phyloP scores from a whole-genome alignment of 352 stramenopile species.

The Globisporangium sylvaticum region DNA sequence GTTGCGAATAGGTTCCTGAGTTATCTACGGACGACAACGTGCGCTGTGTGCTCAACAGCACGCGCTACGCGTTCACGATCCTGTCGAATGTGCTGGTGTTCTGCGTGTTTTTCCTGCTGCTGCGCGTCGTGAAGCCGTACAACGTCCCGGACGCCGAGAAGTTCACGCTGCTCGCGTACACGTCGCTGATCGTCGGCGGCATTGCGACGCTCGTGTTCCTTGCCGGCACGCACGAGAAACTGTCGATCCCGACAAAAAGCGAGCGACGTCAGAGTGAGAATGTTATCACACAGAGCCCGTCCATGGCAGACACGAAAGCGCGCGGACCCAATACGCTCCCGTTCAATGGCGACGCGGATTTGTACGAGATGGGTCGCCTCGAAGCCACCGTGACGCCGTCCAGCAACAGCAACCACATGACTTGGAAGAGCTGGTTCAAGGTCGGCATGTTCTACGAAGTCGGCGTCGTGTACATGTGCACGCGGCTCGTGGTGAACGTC shows the following conservation, averaged over 20 bases:
- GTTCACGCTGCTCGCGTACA: conserved; percentile 75
- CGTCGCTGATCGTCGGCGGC: conserved; percentile 61
- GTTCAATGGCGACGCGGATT: conserved; percentile 48
- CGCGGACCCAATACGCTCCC: conserved; percentile 41
- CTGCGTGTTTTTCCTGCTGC: conserved; percentile 67
- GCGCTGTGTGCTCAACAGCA: conserved; percentile 77
- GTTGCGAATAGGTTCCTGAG: conserved; percentile 47
- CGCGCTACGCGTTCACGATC: conserved; percentile 82
- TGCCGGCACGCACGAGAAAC: conserved; percentile 56
- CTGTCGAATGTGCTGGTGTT: conserved; percentile 87
- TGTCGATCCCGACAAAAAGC: conserved; percentile 22
- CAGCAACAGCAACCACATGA: conserved; percentile 38
- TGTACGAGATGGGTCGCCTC: conserved; percentile 20
- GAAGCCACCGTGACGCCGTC: conserved; percentile 16
- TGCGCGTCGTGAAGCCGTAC: conserved; percentile 52
- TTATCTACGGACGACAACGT: conserved; percentile 75
- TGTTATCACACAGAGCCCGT: conserved; percentile 41
- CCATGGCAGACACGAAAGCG: conserved; percentile 43
- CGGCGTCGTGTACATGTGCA: conserved; percentile 87
- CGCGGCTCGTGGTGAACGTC: conserved; percentile 78
- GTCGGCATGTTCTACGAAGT: conserved; percentile 85
- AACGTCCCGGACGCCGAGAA: conserved; percentile 67
- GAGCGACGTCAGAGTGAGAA: conserved; percentile 22
- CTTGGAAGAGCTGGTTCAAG: conserved; percentile 74
- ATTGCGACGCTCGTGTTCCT: conserved; percentile 66